phyloP scores from a whole-genome alignment of 768 basidiomycete genomes.

The Amanita rimosa region DNA sequence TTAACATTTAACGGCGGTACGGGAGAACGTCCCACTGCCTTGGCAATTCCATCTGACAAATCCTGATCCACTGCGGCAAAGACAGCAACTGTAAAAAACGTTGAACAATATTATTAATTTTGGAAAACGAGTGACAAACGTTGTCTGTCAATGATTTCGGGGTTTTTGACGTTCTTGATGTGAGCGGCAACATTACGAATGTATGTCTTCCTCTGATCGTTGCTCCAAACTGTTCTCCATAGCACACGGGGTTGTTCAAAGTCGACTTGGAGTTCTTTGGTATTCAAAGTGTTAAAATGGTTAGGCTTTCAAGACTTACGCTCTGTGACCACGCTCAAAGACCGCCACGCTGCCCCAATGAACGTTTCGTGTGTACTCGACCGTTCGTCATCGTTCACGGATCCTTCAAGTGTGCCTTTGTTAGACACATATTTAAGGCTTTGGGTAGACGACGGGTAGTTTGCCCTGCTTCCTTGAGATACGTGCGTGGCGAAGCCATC shows the following conservation, averaged over 20 bases:
- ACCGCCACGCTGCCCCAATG: slow-evolving; percentile 54
- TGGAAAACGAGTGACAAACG: slow-evolving; percentile 31
- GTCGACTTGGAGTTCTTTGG: slow-evolving; percentile 38
- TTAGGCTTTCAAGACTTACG: slow-evolving; percentile 31
- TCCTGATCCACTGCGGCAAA: slow-evolving; percentile 72
- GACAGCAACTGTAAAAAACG: slow-evolving; percentile 42
- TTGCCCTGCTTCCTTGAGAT: slow-evolving; percentile 78
- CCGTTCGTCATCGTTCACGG: slow-evolving; percentile 26
- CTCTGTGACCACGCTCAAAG: slow-evolving; percentile 69
- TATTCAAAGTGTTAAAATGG: neutral
- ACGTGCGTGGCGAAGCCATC: slow-evolving; percentile 60
- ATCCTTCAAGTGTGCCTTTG: slow-evolving; percentile 32
- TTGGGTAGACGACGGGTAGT: slow-evolving; percentile 73
- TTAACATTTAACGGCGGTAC: slow-evolving; percentile 54
- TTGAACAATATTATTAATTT: neutral
- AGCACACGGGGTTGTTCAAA: slow-evolving; percentile 75
- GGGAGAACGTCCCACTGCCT: slow-evolving; percentile 47
- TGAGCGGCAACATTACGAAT: slow-evolving; percentile 60
- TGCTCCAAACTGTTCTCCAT: slow-evolving; percentile 58
- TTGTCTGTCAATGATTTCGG: slow-evolving; percentile 49
- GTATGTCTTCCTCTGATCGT: slow-evolving; percentile 46
- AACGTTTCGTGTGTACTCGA: slow-evolving; percentile 61
- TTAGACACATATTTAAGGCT: slow-evolving; percentile 54
- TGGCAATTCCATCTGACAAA: slow-evolving; percentile 70
- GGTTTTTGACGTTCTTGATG: slow-evolving; percentile 48